Evolutionary conservation across 2,329 filamentous ascomycete genomes (phyloP), one percentile per base, ranked within the genome.

Genomic region (Neurospora sp.): DNA sequence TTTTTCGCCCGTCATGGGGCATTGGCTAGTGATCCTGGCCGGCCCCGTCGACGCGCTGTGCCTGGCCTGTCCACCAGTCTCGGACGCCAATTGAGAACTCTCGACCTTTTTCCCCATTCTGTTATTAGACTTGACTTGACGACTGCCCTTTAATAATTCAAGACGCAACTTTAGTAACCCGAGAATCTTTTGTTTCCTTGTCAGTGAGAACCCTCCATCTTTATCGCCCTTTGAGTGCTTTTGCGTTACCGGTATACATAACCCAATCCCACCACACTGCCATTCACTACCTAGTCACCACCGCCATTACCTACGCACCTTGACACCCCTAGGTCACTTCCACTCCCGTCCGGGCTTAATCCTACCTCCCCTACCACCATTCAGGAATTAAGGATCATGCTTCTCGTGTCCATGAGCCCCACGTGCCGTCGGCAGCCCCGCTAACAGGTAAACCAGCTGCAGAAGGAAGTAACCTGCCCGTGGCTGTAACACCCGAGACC

Each of bases 1-100:
- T 75, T 76, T 72, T 70, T 72, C 68, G 67, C 19, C 72, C 69
- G 69, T 66, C 40, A 75, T 74, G 72, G 71, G 70, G 69, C 38
- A 19, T 39, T 67, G 11, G 23, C 28, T 28, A 33, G 23, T 62
- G 52, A 62, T 62, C 13, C 52, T 33, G 13, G 52, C 52, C 52
- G 52, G 23, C 23, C 15, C 52, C 52, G 28, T 62, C 52, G 52
- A 62, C 52, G 52, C 52, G 52, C 46, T 62, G 52, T 62, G 52
- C 23, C 33, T 33, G 33, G 33, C 33, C 52, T 62, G 52, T 52
- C 19, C 52, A 62, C 7, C 52, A 33, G 28, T 36, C 52, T 62
- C 7, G 15, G 15, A 62, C 52, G 15, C 28, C 46, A 28, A 58
- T 58, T 36, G 52, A 10, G 28, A 62, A 62, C 52, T 62, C 52